A percentile compares a stretch with the other conserved stretches of the same genome.
Evolutionary conservation across 2,329 filamentous ascomycete species (phyloP).

Genomic region (Clarireedia homoeocarpa): DNA sequence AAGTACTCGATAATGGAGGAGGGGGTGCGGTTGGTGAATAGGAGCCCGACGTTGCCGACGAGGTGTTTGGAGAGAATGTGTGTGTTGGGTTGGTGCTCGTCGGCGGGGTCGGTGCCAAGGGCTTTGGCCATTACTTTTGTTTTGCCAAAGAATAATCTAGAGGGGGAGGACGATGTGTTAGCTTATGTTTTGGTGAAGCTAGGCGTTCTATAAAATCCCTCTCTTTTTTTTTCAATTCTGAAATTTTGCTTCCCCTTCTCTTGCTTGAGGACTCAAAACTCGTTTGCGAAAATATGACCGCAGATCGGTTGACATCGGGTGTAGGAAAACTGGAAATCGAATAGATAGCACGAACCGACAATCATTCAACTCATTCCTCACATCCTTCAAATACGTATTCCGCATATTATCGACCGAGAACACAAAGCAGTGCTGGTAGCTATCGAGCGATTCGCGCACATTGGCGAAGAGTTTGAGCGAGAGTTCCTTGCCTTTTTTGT

Average conservation of each 20-base stretch:
- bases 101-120: constrained; percentile 69
- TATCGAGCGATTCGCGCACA: constrained; percentile 75
- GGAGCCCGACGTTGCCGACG: constrained; percentile 74
- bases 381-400: constrained; percentile 90
- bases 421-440: constrained; percentile 88
- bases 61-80: constrained; percentile 62
- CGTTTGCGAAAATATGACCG: too few relatives aligned
- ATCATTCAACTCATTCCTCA: constrained; percentile 76
- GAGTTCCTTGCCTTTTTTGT: constrained; percentile 86
- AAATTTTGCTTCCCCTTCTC: not conserved
- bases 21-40: constrained; percentile 77
- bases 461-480: constrained; percentile 82
- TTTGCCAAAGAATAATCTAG: constrained; percentile 94
- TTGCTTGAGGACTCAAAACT: not conserved
- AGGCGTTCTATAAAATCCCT: not conserved
- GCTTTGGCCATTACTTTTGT: constrained; percentile 98
- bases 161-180: constrained; percentile 2
- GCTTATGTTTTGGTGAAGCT: not conserved
- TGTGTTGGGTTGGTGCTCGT: constrained; percentile 74
- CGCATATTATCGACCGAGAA: constrained; percentile 96
- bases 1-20: constrained; percentile 66
- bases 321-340: not conserved
- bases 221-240: not conserved
- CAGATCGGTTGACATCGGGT: not conserved
- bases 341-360: constrained; percentile 54